Conservation (phyloP, 208 protist genomes). For the Phytomonas sp. region DNA sequence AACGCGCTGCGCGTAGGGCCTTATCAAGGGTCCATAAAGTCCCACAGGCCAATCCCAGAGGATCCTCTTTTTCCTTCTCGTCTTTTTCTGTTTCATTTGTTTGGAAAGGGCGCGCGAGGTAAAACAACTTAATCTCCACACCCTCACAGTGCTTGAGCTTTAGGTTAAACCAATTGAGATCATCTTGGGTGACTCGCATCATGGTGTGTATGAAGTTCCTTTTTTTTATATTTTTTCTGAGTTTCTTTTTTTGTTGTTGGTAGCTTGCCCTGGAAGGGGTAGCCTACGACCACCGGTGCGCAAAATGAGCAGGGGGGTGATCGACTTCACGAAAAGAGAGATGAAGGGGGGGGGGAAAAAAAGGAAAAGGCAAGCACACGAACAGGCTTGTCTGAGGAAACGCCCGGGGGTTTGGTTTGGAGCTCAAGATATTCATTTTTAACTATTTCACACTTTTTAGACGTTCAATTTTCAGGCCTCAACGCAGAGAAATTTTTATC, state of each 20-base stretch:
- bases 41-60: not conserved
- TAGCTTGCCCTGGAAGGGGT: not conserved
- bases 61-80: not conserved
- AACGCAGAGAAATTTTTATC: not conserved
- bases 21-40: conserved; percentile 15
- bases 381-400: not conserved
- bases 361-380: not conserved
- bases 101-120: conserved; percentile 14
- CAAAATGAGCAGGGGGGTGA: conserved; percentile 11
- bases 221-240: not conserved
- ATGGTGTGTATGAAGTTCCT: not conserved
- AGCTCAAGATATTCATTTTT: not conserved
- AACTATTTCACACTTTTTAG: not conserved
- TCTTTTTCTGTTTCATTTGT: not conserved
- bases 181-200: not conserved
- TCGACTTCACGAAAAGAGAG: conserved; percentile 11
- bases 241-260: not conserved
- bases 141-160: not conserved
- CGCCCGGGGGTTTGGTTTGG: not conserved
- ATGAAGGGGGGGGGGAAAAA: conserved; percentile 6
- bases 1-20: conserved; percentile 33
- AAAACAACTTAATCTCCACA: conserved; percentile 38
- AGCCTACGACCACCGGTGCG: not conserved
- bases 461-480: not conserved
- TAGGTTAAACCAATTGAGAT: not conserved